Base-by-base conservation (phyloP, 1,139 yeast genomes). In the Candida mesenterica region DNA sequence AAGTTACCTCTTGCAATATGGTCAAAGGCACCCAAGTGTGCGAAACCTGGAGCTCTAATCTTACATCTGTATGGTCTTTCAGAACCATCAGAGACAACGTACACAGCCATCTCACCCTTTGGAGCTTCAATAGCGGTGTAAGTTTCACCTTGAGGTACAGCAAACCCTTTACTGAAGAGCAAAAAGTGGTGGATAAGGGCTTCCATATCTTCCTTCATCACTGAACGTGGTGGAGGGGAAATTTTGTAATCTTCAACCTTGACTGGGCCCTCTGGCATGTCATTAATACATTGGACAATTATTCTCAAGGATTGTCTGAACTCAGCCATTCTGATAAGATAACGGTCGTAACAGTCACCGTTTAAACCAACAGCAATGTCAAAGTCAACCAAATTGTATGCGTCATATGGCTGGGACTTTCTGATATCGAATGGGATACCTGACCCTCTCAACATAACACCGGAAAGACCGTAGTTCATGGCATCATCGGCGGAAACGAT, bases 71-170 rank as follows among this genome's bases (percentile, higher is more conserved):
- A 87, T 28, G 96, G 96, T 64, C 95, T 78, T 68, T 87, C 96
- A 40, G 84, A 68, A 38, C 96, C 96, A 62, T 87, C 96, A 47
- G 90, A 79, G 41, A 87, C 95, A 37, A 87, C 83, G 56, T 82
- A 87, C 39, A 86, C 95, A 43, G 85, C 96, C 95, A 87, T 85
- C 66, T 87, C 96, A 57, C 96, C 96, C 77, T 87, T 87, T 60
- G 96, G 96, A 24, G 96, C 96, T 68, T 87, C 96, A 49, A 87
- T 87, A 39, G 88, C 94, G 36, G 94, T 85, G 62, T 87, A 87
- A 17, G 96, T 84, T 68, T 87, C 96, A 52, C 96, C 96, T 40
- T 79, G 84, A 31, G 96, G 96, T 28, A 87, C 96, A 33, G 84
- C 81, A 60, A 79, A 86, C 49, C 96, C 96, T 73, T 87, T 87